A percentile compares a stretch with the other conserved stretches of the same genome.
Conservation (phyloP, 768 basidiomycete genomes). For the Mrakia blollopis region DNA sequence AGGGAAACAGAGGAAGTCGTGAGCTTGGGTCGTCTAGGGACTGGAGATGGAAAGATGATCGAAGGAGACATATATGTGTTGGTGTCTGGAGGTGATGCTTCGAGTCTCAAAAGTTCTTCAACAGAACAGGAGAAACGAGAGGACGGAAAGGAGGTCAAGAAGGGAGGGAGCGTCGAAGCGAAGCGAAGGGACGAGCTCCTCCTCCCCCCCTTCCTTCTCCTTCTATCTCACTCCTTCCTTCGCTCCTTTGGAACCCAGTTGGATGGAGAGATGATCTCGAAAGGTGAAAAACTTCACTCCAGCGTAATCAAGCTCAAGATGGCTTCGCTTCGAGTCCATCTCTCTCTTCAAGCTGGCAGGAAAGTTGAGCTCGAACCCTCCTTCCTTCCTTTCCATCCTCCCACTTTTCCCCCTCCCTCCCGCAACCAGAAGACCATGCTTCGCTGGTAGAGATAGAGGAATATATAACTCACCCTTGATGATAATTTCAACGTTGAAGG, state of each 20-base stretch:
- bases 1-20: not conserved
- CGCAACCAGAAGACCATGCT: not conserved
- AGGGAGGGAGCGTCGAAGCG: too few relatives aligned
- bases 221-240: too few relatives aligned
- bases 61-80: too few relatives aligned
- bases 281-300: not conserved
- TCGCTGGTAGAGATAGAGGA: not conserved
- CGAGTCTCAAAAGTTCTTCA: too few relatives aligned
- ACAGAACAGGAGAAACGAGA: too few relatives aligned
- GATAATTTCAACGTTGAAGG: conserved; percentile 67
- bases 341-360: not conserved
- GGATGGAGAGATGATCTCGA: not conserved
- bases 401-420: not conserved
- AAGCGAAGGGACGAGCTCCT: too few relatives aligned
- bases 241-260: too few relatives aligned
- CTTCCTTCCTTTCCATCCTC: not conserved
- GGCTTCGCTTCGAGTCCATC: not conserved
- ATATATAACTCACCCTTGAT: conserved; percentile 52
- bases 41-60: not conserved
- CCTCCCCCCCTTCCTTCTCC: too few relatives aligned
- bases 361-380: conserved; percentile 8
- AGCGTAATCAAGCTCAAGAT: conserved; percentile 13
- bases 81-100: too few relatives aligned
- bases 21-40: not conserved
- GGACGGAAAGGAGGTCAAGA: too few relatives aligned